Percentiles rank a stretch among this genome's conserved stretches.
These are phyloP conservation scores for Exserohilum rostratum DNA, from an alignment of 2,329 filamentous ascomycete genomes.

Conservation along the genomic window DNA sequence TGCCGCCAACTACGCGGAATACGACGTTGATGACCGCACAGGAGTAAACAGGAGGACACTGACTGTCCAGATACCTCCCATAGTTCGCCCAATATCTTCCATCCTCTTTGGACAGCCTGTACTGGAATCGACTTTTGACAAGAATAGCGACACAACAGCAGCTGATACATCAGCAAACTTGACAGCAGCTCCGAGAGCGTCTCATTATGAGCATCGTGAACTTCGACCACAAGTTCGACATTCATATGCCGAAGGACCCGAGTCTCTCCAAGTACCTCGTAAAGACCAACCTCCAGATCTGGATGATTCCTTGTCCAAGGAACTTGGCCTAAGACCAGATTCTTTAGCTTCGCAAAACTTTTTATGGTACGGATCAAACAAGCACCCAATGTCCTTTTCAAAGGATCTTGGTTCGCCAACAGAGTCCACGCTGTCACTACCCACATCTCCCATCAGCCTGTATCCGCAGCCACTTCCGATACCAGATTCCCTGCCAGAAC, in stretches of 20 bases:
- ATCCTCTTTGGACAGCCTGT: conserved; percentile 26
- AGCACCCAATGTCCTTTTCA: conserved; percentile 2
- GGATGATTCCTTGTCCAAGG: background rate
- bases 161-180: background rate
- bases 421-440: conserved; percentile 11
- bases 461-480: conserved; percentile 13
- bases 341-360: conserved; percentile 3
- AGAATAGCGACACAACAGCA: conserved; percentile 1
- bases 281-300: conserved; percentile 3
- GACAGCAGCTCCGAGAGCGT: background rate
- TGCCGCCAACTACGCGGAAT: no score
- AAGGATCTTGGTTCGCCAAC: conserved; percentile 11
- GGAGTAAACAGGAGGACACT: conserved; percentile 24
- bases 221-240: background rate
- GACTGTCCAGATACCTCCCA: conserved; percentile 6
- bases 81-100: conserved; percentile 25
- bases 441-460: background rate
- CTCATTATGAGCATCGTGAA: background rate
- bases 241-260: background rate
- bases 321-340: conserved; percentile 7
- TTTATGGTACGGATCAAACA: conserved; percentile 6
- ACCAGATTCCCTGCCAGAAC: background rate
- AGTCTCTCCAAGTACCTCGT: background rate
- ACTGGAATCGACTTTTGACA: conserved; percentile 20
- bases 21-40: background rate